Evolutionary conservation across 1,284 basidiomycete genomes (phyloP).

Genomic region (Pholiota adiposa): DNA sequence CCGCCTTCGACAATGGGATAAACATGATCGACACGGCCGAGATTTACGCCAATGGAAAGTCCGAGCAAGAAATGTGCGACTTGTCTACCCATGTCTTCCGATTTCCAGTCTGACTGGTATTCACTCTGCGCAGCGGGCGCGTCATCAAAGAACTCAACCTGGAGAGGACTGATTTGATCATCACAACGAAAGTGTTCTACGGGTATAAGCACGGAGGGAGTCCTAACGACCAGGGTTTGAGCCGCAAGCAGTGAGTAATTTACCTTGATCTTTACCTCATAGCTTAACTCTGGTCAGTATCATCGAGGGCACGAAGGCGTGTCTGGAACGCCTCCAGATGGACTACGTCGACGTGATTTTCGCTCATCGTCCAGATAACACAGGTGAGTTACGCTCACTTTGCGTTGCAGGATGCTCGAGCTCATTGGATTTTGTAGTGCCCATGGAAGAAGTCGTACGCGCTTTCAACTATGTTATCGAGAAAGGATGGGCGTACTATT

Average conservation of each 20-base stretch:
- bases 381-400: conserved; percentile 28
- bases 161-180: conserved; percentile 73
- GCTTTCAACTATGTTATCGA: conserved; percentile 75
- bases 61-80: conserved; percentile 66
- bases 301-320: conserved; percentile 77
- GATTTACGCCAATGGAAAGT: conserved; percentile 68
- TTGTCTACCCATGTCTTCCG: not conserved
- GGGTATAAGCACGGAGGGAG: conserved; percentile 48
- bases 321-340: conserved; percentile 70
- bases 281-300: conserved; percentile 36
- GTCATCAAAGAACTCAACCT: conserved; percentile 77
- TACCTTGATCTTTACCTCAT: not conserved
- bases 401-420: not conserved
- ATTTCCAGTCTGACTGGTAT: not conserved
- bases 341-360: conserved; percentile 82
- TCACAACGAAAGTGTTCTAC: conserved; percentile 74
- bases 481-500: conserved; percentile 64
- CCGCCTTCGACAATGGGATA: conserved; percentile 68
- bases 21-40: conserved; percentile 66
- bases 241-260: conserved; percentile 70
- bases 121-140: conserved; percentile 56
- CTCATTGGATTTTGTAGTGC: conserved; percentile 40
- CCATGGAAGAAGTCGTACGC: conserved; percentile 75
- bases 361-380: conserved; percentile 47
- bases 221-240: conserved; percentile 64